Conservation (phyloP, 345 rosid genomes). For the Eucalyptus rudis region DNA sequence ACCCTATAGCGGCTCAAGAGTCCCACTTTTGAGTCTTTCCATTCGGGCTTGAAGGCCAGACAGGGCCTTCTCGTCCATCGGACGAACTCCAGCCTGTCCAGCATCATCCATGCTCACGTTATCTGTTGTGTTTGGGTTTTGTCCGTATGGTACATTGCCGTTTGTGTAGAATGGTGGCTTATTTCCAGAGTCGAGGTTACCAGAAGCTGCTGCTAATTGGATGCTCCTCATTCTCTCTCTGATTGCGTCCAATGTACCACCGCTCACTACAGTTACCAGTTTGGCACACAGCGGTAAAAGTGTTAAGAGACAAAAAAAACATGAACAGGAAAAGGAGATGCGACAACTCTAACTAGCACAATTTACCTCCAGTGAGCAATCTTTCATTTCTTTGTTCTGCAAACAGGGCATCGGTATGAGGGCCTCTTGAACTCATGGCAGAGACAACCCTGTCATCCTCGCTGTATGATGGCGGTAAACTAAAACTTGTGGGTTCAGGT, state of each 20-base stretch:
- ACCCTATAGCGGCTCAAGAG: constrained; percentile 60
- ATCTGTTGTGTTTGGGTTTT: constrained; percentile 10
- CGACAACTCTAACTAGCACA: neutral
- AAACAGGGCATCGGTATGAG: constrained; percentile 18
- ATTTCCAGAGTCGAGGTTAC: constrained; percentile 48
- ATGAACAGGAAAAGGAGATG: neutral
- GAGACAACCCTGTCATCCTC: constrained; percentile 34
- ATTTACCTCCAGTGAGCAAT: constrained; percentile 41
- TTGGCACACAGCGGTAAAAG: neutral
- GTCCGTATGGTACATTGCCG: constrained; percentile 39
- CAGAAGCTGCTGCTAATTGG: constrained; percentile 75
- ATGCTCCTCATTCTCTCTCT: constrained; percentile 98
- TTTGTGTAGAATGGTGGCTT: constrained; percentile 33
- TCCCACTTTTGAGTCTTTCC: constrained; percentile 96
- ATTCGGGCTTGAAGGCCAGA: constrained; percentile 97
- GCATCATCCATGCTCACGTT: constrained; percentile 22
- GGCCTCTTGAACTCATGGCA: constrained; percentile 17
- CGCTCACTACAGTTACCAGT: constrained; percentile 30
- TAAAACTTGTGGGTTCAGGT: constrained; percentile 43
- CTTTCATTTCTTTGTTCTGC: constrained; percentile 46
- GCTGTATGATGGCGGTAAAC: constrained; percentile 34
- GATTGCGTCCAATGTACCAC: constrained; percentile 88
- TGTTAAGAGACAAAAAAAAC: neutral
- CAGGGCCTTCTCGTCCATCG: constrained; percentile 95
- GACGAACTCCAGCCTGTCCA: constrained; percentile 51